Base-by-base conservation (phyloP, 2,329 filamentous ascomycete species). In the Ophiostoma piceae region DNA sequence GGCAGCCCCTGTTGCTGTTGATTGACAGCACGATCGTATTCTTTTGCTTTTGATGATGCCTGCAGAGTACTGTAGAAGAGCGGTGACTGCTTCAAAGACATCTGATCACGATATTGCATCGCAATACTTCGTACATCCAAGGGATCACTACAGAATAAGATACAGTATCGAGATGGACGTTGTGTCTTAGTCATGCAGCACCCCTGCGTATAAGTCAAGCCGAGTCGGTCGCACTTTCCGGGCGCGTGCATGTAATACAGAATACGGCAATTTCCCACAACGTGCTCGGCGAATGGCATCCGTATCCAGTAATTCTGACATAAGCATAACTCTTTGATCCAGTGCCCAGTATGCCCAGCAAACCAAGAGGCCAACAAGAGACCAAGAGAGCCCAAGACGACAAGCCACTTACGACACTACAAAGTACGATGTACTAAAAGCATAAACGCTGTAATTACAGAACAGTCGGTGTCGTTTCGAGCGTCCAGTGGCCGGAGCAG, bases 1-100 rank as follows among this genome's bases (percentile, higher is more conserved):
- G 66, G 41, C 66, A 26, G 54, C 66, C 69, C 68, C 41, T 68
- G 66, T 16, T 68, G 66, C 66, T 39, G 69, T 67, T 65, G 66
- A 54, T 26, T 57, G 51, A 57, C 69, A 70, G 66, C 35, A 60
- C 47, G 51, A 57, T 57, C n/a, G 51, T 35, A 35, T 29, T 29
- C 26, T 29, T 29, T 29, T 29, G 26, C 26, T 29, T 29, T 29
- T 29, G 35, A 35, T 35, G 35, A 35, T 5, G 35, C 35, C 35
- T 35, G 8, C 35, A 8, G 8, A 35, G 35, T 29, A 29, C 26
- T 29, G 26, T 35, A 57, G 51, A 57, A 57, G 51, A 57, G 51
- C 51, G 51, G 51, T 57, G 51, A 57, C 51, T 35, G 35, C 8
- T 6, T 35, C 8, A 8, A n/a, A 47, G 19, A 47, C 35, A 35